A percentile compares a stretch with the other conserved stretches of the same genome.
phyloP scores from a whole-genome alignment of 495 filamentous ascomycete species.

The Elasticomyces elasticus region DNA sequence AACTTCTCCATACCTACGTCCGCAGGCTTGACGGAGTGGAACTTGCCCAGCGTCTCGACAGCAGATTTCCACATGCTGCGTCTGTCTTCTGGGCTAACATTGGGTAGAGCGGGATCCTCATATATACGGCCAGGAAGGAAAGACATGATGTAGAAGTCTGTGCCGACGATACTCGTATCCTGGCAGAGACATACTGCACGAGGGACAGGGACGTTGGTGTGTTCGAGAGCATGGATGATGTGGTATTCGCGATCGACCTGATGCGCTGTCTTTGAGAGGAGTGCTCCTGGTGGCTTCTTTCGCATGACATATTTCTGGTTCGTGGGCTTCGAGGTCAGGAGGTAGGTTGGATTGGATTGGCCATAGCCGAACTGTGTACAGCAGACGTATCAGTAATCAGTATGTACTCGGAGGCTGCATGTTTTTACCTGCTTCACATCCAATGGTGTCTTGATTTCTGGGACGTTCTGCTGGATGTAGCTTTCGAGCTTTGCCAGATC shows the following conservation, averaged over 20 bases:
- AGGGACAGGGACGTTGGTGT: slow-evolving; percentile 78
- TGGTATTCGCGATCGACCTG: slow-evolving; percentile 91
- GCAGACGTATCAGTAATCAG: no score
- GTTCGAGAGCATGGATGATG: slow-evolving; percentile 68
- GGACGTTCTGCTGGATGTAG: slow-evolving; percentile 66
- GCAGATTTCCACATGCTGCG: slow-evolving; percentile 79
- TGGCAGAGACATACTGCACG: slow-evolving; percentile 78
- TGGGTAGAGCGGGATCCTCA: slow-evolving; percentile 75
- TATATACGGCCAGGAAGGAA: slow-evolving; percentile 89
- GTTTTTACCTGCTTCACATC: slow-evolving; percentile 71
- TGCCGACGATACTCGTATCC: slow-evolving; percentile 68
- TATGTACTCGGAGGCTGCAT: background rate
- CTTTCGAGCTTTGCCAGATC: slow-evolving; percentile 64
- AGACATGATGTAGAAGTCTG: slow-evolving; percentile 93
- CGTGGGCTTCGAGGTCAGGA: slow-evolving; percentile 54
- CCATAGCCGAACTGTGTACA: slow-evolving; percentile 82
- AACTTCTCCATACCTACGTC: slow-evolving; percentile 58
- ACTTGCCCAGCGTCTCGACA: slow-evolving; percentile 68
- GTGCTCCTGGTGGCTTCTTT: slow-evolving; percentile 89
- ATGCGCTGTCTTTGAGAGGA: slow-evolving; percentile 87
- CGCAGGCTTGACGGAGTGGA: slow-evolving; percentile 64
- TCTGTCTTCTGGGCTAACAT: slow-evolving; percentile 57
- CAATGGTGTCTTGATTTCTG: slow-evolving; percentile 68
- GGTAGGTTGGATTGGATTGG: slow-evolving; percentile 95
- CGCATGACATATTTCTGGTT: slow-evolving; percentile 69